A percentile compares a stretch with the other conserved stretches of the same genome.
Evolutionary conservation across 2,329 filamentous ascomycete species (phyloP).

Genomic region (Verruconis gallopava): DNA sequence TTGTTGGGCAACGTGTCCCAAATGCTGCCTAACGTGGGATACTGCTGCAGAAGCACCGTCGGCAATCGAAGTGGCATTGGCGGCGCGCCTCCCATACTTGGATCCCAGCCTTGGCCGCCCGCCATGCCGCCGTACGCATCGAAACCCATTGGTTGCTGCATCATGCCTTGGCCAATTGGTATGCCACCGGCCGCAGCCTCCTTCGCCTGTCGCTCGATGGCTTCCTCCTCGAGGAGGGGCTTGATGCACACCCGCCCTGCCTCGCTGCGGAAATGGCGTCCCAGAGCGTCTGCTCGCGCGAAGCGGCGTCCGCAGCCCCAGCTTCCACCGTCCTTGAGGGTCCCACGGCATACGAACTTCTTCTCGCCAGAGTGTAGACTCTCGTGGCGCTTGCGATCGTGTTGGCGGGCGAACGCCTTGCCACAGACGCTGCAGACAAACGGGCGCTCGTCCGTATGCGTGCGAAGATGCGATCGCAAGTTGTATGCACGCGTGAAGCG

Average conservation of each 20-base stretch:
- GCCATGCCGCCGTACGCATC: constrained; percentile 12
- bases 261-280: constrained; percentile 88
- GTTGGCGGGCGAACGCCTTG: constrained; percentile 93
- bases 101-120: constrained; percentile 15
- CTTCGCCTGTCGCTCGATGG: constrained; percentile 45
- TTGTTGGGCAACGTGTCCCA: constrained; percentile 66
- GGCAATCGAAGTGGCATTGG: constrained; percentile 56
- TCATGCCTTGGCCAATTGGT: constrained; percentile 3
- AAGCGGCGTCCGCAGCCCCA: constrained; percentile 94
- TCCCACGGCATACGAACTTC: constrained; percentile 93
- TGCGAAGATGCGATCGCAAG: constrained; percentile 83
- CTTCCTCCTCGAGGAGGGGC: constrained; percentile 90
- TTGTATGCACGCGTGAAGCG: constrained; percentile 96
- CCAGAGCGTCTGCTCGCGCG: constrained; percentile 86
- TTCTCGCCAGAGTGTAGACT: constrained; percentile 94
- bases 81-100: constrained; percentile 23
- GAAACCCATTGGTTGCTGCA: constrained; percentile 24
- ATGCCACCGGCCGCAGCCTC: constrained; percentile 1
- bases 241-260: constrained; percentile 94
- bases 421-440: constrained; percentile 96
- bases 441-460: constrained; percentile 91
- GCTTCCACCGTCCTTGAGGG: constrained; percentile 65
- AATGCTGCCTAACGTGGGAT: constrained; percentile 80
- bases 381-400: constrained; percentile 94
- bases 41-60: constrained; percentile 77